Conservation (phyloP, 2,329 filamentous ascomycete genomes). For the Pezicula radicicola region DNA sequence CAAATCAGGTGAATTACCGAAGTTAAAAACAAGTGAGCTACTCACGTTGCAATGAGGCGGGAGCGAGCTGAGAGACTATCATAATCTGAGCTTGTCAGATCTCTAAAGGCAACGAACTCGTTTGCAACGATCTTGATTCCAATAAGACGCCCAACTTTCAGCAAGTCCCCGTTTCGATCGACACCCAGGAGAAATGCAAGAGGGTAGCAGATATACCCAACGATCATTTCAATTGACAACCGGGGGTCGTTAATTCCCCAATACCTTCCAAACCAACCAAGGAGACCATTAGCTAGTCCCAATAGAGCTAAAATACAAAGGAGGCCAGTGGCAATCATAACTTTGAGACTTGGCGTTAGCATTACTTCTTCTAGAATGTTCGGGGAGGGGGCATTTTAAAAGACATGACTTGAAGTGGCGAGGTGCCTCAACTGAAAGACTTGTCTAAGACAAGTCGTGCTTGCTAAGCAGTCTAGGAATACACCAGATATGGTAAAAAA, state of each 20-base stretch:
- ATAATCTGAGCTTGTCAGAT: constrained; percentile 54
- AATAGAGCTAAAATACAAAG: constrained; percentile 81
- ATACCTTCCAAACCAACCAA: constrained; percentile 83
- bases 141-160: constrained; percentile 74
- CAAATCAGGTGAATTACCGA: too few species aligned
- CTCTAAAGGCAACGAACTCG: constrained; percentile 30
- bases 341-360: constrained; percentile 25
- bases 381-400: too few species aligned
- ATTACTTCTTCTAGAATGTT: too few species aligned
- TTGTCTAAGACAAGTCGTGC: too few species aligned
- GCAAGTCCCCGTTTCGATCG: constrained; percentile 58
- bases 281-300: constrained; percentile 68
- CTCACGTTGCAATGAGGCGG: constrained; percentile 68
- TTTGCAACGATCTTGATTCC: constrained; percentile 78
- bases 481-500: too few species aligned
- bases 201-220: constrained; percentile 76
- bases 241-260: constrained; percentile 67
- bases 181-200: constrained; percentile 81
- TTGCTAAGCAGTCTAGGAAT: too few species aligned
- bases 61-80: constrained; percentile 64
- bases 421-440: too few species aligned
- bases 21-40: too few species aligned
- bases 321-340: constrained; percentile 77
- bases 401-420: too few species aligned
- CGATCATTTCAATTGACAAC: constrained; percentile 72